Conservation (phyloP, 495 filamentous ascomycete species). For the Bryoglossum gracile region DNA sequence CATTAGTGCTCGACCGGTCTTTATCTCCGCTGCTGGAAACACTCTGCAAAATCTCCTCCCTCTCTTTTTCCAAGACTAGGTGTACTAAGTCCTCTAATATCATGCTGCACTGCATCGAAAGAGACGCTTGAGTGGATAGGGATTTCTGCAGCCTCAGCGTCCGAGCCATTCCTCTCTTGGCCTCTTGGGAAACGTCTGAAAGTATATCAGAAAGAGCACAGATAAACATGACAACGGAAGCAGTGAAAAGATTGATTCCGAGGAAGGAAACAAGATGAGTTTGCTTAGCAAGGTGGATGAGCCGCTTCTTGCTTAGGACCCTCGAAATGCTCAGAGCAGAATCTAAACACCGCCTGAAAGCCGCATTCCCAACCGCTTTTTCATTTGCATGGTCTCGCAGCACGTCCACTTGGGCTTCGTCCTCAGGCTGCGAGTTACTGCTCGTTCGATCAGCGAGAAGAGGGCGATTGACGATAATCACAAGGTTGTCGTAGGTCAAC, state of each 20-base stretch:
- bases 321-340: conserved; percentile 29
- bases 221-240: conserved; percentile 30
- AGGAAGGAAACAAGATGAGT: conserved; percentile 32
- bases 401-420: neutral
- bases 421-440: neutral
- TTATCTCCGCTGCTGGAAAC: neutral
- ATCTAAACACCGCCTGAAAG: conserved; percentile 27
- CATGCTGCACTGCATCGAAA: conserved; percentile 29
- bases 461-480: conserved; percentile 32
- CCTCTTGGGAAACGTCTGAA: conserved; percentile 29
- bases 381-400: conserved; percentile 3
- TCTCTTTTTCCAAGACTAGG: conserved; percentile 8
- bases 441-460: conserved; percentile 24
- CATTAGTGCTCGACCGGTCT: neutral
- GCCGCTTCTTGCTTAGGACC: conserved; percentile 24
- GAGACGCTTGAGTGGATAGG: conserved; percentile 25
- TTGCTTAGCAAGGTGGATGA: conserved; percentile 27
- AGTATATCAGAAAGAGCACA: conserved; percentile 30
- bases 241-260: conserved; percentile 32
- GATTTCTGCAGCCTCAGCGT: conserved; percentile 29
- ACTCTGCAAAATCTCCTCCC: conserved; percentile 6
- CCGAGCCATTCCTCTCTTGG: conserved; percentile 30
- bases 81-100: conserved; percentile 20
- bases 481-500: conserved; percentile 31
- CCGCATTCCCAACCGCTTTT: neutral